Base-by-base conservation (phyloP, 805 yeast genomes). In the Candida succiphila region DNA sequence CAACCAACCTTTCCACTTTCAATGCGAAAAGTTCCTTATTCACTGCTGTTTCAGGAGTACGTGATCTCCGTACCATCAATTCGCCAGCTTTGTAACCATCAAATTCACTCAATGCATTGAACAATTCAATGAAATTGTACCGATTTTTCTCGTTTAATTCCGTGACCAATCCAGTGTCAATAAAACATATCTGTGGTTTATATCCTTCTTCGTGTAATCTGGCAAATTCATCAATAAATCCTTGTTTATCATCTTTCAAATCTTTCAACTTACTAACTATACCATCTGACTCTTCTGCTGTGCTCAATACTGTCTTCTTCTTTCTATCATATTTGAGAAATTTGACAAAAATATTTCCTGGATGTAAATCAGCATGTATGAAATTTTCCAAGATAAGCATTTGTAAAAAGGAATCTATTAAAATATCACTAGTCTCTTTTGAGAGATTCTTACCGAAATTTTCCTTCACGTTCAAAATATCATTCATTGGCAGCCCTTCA, bases 41-140 rank as follows among this genome's bases (percentile, higher is more conserved):
- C 5, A 86, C 64, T 1, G 85, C 97, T 0, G 95, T 82, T 31
- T 85, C 94, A 1, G 99, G 98, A 0, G 97, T 87, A 38, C 92
- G 68, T 4, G 96, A 88, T 37, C 97, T 63, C 58, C 87, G 96
- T 38, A 88, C 78, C 96, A 92, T 89, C 36, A 92, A 65, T 51
- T 87, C 94, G 9, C 99, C 99, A 0, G 96, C 97, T 39, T 67
- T 69, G 52, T 83, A 87, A 1, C 99, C 99, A 55, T 92, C 95
- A 58, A 92, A 92, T 40, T 78, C 81, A 3, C 95, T 82, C 23
- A 92, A 61, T 0, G 96, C 82, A 45, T 81, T 80, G 65, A 92
- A 92, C 36, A 92, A 64, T 29, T 85, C 96, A 24, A 92, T 74
- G 51, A 92, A 92, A 51, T 92, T 92, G 19, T 75, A 69, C 37